phyloP scores from a whole-genome alignment of 2,329 filamentous ascomycete species.

The Teratosphaeria zuluensis region DNA sequence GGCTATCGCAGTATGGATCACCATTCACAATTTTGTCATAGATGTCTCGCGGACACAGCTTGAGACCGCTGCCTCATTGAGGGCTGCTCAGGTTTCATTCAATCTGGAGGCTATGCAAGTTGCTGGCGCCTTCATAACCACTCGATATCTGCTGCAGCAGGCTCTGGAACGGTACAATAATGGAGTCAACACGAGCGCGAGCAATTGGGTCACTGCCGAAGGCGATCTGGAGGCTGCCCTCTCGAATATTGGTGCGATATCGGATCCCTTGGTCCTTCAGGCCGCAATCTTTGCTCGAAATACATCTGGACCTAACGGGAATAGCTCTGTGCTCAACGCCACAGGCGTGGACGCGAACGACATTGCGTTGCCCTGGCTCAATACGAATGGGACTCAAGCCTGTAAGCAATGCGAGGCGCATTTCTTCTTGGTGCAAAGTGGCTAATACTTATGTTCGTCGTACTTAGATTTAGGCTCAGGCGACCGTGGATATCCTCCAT shows the following conservation, averaged over 20 bases:
- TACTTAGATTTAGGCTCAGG: constrained; percentile 47
- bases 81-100: constrained; percentile 69
- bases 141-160: constrained; percentile 46
- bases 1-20: constrained; percentile 61
- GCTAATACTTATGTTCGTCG: constrained; percentile 49
- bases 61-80: constrained; percentile 71
- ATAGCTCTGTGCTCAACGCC: constrained; percentile 52
- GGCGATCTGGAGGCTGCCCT: constrained; percentile 64
- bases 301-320: constrained; percentile 42
- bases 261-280: constrained; percentile 53
- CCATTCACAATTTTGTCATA: constrained; percentile 53
- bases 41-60: constrained; percentile 49
- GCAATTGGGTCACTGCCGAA: constrained; percentile 52
- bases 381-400: constrained; percentile 50
- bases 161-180: constrained; percentile 45
- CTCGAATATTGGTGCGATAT: constrained; percentile 37
- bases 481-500: constrained; percentile 56
- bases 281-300: constrained; percentile 64
- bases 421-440: constrained; percentile 46
- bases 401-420: constrained; percentile 30
- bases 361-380: constrained; percentile 36
- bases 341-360: constrained; percentile 43
- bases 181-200: constrained; percentile 42
- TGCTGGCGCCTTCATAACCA: constrained; percentile 61
- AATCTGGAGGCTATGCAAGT: constrained; percentile 72